Percentiles rank a stretch among this genome's conserved stretches.
phyloP scores from a whole-genome alignment of 2,329 filamentous ascomycete species.

The Beauveria asiatica region DNA sequence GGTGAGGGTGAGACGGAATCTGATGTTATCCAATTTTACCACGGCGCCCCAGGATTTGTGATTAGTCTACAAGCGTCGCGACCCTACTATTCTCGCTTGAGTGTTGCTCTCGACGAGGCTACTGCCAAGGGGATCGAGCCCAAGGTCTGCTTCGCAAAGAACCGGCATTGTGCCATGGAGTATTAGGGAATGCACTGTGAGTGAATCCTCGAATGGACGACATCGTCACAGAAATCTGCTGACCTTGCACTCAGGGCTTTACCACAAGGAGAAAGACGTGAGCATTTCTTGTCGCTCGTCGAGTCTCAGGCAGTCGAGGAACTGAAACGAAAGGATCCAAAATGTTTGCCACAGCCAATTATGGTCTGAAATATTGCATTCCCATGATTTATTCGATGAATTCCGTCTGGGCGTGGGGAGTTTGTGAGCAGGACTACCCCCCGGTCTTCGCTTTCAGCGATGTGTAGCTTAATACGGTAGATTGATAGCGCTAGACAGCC shows the following conservation, averaged over 20 bases:
- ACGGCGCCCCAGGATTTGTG: conserved; percentile 57
- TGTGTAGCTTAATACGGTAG: conserved; percentile 15
- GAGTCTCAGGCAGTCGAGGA: conserved; percentile 47
- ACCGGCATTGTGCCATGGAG: conserved; percentile 57
- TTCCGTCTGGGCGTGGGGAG: conserved; percentile 31
- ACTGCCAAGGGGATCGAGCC: conserved; percentile 42
- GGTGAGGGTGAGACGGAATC: conserved; percentile 33
- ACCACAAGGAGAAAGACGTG: not conserved
- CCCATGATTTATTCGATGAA: conserved; percentile 28
- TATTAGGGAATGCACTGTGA: conserved; percentile 55
- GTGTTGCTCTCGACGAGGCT: conserved; percentile 42
- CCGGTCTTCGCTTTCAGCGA: conserved; percentile 29
- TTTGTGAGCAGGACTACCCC: conserved; percentile 25
- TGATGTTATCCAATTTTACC: conserved; percentile 55
- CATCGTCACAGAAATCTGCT: not conserved
- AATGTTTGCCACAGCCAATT: conserved; percentile 30
- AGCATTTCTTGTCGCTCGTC: conserved; percentile 51
- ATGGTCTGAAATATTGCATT: conserved; percentile 23
- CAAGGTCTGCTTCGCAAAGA: conserved; percentile 54
- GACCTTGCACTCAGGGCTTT: conserved; percentile 22
- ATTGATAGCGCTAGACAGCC: not conserved
- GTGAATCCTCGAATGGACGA: conserved; percentile 25
- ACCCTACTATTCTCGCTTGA: conserved; percentile 45
- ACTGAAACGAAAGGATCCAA: conserved; percentile 21
- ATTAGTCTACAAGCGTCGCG: conserved; percentile 48